phyloP scores from a whole-genome alignment of 2,329 filamentous ascomycete genomes.

The Calonectria pseudoreteaudii region DNA sequence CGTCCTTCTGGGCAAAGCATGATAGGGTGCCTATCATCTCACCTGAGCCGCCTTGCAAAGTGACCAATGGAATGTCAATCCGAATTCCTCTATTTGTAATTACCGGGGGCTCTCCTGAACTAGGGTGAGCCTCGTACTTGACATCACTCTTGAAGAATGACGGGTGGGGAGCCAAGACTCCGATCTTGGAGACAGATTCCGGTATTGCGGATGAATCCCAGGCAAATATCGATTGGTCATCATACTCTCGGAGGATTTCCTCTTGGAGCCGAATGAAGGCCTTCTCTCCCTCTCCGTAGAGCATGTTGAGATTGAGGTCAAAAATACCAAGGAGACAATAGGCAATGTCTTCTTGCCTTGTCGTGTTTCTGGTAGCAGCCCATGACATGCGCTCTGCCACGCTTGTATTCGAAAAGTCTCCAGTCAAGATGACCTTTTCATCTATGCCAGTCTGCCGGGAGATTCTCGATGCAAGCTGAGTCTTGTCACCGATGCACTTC shows the following conservation, averaged over 20 bases:
- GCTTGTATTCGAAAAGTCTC: conserved; percentile 19
- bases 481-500: conserved; percentile 23
- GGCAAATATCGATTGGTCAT: conserved; percentile 37
- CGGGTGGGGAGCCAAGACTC: conserved; percentile 27
- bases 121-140: conserved; percentile 18
- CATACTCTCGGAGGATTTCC: conserved; percentile 37
- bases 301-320: conserved; percentile 36
- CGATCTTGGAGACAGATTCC: conserved; percentile 23
- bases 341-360: conserved; percentile 34
- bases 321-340: conserved; percentile 41
- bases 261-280: conserved; percentile 42
- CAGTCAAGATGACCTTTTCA: conserved; percentile 12
- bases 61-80: conserved; percentile 10
- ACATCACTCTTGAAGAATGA: conserved; percentile 24
- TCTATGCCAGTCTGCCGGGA: conserved; percentile 28
- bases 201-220: conserved; percentile 32
- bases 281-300: conserved; percentile 37
- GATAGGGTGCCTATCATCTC: conserved; percentile 23
- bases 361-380: conserved; percentile 33
- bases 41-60: not conserved
- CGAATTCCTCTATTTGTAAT: conserved; percentile 35
- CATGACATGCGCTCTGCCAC: conserved; percentile 37
- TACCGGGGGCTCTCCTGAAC: conserved; percentile 13
- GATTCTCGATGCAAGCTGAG: conserved; percentile 15
- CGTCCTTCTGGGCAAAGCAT: conserved; percentile 19